Conservation (phyloP, 1,139 yeast species). For the Suhomyces guaymorum region DNA sequence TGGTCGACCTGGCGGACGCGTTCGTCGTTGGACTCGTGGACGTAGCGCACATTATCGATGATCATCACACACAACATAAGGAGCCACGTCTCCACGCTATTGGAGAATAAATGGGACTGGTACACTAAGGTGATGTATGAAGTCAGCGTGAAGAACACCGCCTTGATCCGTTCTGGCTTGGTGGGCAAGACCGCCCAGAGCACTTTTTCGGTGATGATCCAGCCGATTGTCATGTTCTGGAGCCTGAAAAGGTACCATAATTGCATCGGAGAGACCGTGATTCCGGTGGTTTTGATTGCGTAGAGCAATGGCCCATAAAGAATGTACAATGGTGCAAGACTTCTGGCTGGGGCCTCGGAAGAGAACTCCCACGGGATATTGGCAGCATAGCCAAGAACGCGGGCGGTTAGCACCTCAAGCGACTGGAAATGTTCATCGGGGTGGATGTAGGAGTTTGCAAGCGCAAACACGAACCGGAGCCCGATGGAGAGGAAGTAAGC, state of each 20-base stretch:
- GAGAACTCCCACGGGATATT: constrained; percentile 92
- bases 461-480: constrained; percentile 57
- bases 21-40: constrained; percentile 18
- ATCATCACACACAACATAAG: constrained; percentile 57
- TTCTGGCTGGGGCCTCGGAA: constrained; percentile 62
- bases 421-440: constrained; percentile 98
- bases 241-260: constrained; percentile 61
- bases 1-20: constrained; percentile 10
- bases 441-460: constrained; percentile 83
- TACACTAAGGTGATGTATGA: constrained; percentile 79
- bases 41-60: constrained; percentile 46
- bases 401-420: constrained; percentile 65
- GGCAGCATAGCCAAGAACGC: constrained; percentile 51
- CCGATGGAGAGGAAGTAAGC: constrained; percentile 45
- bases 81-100: constrained; percentile 76
- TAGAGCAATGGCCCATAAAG: constrained; percentile 68
- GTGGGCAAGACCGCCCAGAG: constrained; percentile 52
- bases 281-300: constrained; percentile 25
- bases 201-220: constrained; percentile 60
- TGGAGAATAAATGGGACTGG: constrained; percentile 88
- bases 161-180: constrained; percentile 64
- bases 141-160: constrained; percentile 65
- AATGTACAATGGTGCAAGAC: constrained; percentile 67
- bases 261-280: constrained; percentile 40
- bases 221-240: constrained; percentile 55